Evolutionary conservation across 2,329 filamentous ascomycete species (phyloP).

Genomic region (Pseudogymnoascus sp.): DNA sequence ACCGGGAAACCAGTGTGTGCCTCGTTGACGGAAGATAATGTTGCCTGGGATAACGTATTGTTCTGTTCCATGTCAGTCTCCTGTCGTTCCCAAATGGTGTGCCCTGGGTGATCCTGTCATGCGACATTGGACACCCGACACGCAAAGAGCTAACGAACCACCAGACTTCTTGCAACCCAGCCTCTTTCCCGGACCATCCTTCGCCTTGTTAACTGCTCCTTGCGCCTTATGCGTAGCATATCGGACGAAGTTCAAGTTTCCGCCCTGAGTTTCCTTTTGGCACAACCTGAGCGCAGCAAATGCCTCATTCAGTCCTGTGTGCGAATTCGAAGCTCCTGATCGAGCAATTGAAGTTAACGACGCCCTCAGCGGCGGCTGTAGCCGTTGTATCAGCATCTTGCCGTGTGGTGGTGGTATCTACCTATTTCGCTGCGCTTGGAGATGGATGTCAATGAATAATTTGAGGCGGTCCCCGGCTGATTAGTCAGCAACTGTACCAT

Average conservation of each 20-base stretch:
- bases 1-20: slow-evolving; percentile 87
- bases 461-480: not conserved
- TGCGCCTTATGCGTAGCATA: slow-evolving; percentile 44
- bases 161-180: slow-evolving; percentile 89
- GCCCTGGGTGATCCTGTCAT: not conserved
- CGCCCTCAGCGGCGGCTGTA: slow-evolving; percentile 36
- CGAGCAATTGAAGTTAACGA: slow-evolving; percentile 27
- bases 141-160: slow-evolving; percentile 42
- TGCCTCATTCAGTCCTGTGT: slow-evolving; percentile 22
- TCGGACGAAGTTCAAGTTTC: slow-evolving; percentile 20
- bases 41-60: slow-evolving; percentile 93
- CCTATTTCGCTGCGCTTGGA: slow-evolving; percentile 9
- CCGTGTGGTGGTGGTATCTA: slow-evolving; percentile 16
- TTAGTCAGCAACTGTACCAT: not conserved
- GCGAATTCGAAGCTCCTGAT: slow-evolving; percentile 12
- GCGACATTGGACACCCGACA: not conserved
- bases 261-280: slow-evolving; percentile 9
- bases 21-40: slow-evolving; percentile 96
- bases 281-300: slow-evolving; percentile 22
- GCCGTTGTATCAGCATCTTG: slow-evolving; percentile 36
- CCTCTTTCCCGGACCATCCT: slow-evolving; percentile 70
- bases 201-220: slow-evolving; percentile 61
- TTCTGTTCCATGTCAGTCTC: slow-evolving; percentile 41
- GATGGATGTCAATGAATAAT: slow-evolving; percentile 10
- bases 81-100: not conserved